Conservation (phyloP, 768 basidiomycete genomes). For the Lactifluus hygrophoroides region DNA sequence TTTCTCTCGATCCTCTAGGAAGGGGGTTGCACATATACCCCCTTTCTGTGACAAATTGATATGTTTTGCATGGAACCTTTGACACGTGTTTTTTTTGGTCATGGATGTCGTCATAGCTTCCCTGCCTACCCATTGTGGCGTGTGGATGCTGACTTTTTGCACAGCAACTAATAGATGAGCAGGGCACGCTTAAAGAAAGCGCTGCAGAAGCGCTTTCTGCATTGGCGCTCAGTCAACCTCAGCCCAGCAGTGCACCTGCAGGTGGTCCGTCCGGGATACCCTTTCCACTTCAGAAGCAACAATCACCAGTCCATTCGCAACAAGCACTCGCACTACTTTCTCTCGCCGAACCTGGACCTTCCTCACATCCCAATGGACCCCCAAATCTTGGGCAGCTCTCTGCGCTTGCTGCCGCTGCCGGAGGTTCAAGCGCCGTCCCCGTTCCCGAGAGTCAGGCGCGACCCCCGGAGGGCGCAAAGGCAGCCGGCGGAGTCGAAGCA, state of each 20-base stretch:
- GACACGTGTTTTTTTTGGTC: neutral
- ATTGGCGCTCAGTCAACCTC: conserved; percentile 19
- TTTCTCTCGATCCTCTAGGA: neutral
- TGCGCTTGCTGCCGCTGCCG: conserved; percentile 26
- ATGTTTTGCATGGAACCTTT: neutral
- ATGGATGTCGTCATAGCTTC: neutral
- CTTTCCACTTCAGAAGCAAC: conserved; percentile 10
- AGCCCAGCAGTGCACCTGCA: neutral
- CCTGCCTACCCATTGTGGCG: neutral
- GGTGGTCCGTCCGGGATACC: conserved; percentile 15
- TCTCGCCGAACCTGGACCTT: conserved; percentile 62
- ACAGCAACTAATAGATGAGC: conserved; percentile 17
- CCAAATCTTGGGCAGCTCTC: conserved; percentile 55
- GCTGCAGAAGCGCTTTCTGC: conserved; percentile 28
- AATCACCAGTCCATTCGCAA: conserved; percentile 3
- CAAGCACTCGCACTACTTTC: conserved; percentile 22
- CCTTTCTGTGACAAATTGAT: neutral
- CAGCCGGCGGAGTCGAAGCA: neutral
- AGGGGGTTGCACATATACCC: neutral
- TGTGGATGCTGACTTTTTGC: conserved; percentile 7
- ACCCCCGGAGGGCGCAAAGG: conserved; percentile 21
- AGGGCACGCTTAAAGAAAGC: conserved; percentile 25
- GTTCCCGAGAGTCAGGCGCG: neutral
- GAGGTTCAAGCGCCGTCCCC: conserved; percentile 3
- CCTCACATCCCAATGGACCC: conserved; percentile 61